Conservation (phyloP, 1,139 yeast species). For the Yamadazyma triangularis region DNA sequence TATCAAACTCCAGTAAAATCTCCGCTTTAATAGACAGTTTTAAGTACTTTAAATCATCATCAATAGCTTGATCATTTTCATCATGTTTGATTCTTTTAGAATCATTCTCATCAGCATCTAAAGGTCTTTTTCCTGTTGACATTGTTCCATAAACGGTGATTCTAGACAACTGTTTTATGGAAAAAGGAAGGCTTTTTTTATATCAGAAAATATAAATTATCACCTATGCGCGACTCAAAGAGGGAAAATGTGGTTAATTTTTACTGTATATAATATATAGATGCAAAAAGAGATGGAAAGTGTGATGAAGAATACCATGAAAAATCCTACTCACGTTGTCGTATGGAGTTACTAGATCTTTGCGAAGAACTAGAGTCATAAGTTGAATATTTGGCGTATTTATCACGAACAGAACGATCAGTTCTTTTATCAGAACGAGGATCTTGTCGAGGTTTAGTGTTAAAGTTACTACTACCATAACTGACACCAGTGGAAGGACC, state of each 20-base stretch:
- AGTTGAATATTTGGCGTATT: constrained; percentile 25
- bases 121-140: constrained; percentile 15
- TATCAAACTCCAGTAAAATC: background rate
- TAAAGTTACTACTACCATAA: background rate
- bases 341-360: constrained; percentile 22
- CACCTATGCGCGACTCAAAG: too few species aligned
- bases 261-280: too few species aligned
- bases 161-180: too few species aligned
- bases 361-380: constrained; percentile 1
- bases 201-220: too few species aligned
- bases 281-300: too few species aligned
- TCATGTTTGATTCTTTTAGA: constrained; percentile 9
- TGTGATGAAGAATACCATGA: too few species aligned
- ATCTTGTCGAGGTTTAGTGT: too few species aligned
- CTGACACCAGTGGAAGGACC: background rate
- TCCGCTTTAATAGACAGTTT: constrained; percentile 10
- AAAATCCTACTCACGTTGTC: too few species aligned
- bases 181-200: too few species aligned
- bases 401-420: background rate
- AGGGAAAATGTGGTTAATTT: too few species aligned
- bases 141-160: too few species aligned
- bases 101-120: constrained; percentile 12
- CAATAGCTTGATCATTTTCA: constrained; percentile 2
- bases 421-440: background rate
- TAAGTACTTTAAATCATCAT: constrained; percentile 10